These are phyloP conservation scores for Fraxinus velutina DNA, from an alignment of 305 asterid genomes.

Conservation along the genomic window DNA sequence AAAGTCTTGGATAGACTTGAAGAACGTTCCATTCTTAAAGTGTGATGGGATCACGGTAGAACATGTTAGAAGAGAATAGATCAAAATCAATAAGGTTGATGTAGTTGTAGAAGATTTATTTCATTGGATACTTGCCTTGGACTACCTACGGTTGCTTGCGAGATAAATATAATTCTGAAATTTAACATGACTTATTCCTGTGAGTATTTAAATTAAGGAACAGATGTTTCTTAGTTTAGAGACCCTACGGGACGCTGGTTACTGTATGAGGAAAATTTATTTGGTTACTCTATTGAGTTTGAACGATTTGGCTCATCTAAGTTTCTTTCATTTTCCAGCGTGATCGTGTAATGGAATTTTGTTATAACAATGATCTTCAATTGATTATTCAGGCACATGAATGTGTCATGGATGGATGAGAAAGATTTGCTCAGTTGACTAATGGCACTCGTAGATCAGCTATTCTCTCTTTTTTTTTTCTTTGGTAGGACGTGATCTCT, in stretches of 20 bases:
- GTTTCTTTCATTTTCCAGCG: conserved; percentile 51
- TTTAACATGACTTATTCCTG: background rate
- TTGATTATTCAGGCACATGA: conserved; percentile 94
- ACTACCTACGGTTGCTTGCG: too few species aligned
- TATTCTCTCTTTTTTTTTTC: background rate
- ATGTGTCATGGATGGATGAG: conserved; percentile 99
- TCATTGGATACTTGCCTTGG: too few species aligned
- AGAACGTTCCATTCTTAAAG: background rate
- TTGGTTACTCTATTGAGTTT: background rate
- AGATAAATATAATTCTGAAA: too few species aligned
- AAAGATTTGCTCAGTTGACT: conserved; percentile 76
- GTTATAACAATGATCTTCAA: conserved; percentile 93
- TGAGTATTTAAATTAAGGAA: background rate
- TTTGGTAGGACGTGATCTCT: background rate
- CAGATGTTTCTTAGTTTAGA: background rate
- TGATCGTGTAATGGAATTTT: conserved; percentile 94
- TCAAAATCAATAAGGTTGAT: too few species aligned
- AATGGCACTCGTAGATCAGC: background rate
- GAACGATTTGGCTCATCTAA: conserved; percentile 1
- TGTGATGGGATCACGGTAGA: background rate
- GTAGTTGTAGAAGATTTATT: too few species aligned
- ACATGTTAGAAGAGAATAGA: background rate
- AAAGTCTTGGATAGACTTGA: background rate
- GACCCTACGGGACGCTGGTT: background rate
- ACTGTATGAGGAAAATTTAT: background rate